Conservation (phyloP, 257 asterid genomes). For the Coffea canephora region DNA sequence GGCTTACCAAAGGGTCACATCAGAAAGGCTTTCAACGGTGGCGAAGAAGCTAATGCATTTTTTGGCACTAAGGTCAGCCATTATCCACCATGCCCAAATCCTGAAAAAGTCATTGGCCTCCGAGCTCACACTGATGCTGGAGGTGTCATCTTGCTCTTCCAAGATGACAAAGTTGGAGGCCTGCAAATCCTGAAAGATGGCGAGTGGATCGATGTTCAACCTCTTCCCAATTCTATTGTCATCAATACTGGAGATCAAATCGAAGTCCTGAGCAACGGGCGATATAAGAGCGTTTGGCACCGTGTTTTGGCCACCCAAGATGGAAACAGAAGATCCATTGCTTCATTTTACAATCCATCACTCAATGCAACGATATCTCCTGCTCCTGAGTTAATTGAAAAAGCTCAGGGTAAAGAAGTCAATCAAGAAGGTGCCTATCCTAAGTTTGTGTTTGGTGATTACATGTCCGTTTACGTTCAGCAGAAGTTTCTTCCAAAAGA, state of each 20-base stretch:
- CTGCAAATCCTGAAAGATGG: slow-evolving; percentile 75
- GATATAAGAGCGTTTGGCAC: slow-evolving; percentile 84
- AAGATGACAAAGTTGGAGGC: slow-evolving; percentile 67
- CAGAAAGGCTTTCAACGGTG: slow-evolving; percentile 57
- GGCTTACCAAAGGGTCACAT: slow-evolving; percentile 64
- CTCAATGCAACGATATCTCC: slow-evolving; percentile 66
- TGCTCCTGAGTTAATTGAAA: slow-evolving; percentile 28
- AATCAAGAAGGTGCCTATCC: slow-evolving; percentile 43
- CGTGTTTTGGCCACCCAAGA: slow-evolving; percentile 48
- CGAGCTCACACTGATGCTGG: slow-evolving; percentile 97
- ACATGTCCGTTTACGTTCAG: slow-evolving; percentile 63
- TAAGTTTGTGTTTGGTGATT: slow-evolving; percentile 68
- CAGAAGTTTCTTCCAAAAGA: slow-evolving; percentile 82
- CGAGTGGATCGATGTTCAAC: slow-evolving; percentile 74
- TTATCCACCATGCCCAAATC: slow-evolving; percentile 80
- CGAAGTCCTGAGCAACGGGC: slow-evolving; percentile 76
- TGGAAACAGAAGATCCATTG: slow-evolving; percentile 67
- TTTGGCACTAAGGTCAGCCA: slow-evolving; percentile 89
- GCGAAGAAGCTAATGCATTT: slow-evolving; percentile 46
- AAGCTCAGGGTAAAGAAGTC: neutral
- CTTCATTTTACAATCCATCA: slow-evolving; percentile 84
- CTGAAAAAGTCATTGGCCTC: slow-evolving; percentile 59
- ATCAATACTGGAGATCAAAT: slow-evolving; percentile 82
- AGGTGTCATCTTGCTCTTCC: slow-evolving; percentile 75
- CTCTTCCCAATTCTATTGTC: slow-evolving; percentile 55